Evolutionary conservation across 2,329 filamentous ascomycete species (phyloP).

Genomic region (Geosmithia flava): DNA sequence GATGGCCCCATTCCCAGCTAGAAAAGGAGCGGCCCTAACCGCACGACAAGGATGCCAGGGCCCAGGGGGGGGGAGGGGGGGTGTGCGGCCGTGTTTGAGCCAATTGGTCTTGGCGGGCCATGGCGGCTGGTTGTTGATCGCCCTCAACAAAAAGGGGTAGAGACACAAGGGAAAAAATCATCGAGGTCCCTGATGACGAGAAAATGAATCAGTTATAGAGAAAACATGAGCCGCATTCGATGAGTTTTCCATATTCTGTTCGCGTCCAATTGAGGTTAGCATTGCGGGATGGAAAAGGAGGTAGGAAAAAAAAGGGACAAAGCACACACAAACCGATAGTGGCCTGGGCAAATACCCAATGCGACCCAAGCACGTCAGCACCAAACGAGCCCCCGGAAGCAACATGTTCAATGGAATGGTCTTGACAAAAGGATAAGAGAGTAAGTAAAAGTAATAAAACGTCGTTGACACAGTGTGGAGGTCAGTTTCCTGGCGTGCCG

Average conservation of each 20-base stretch:
- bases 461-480: no score
- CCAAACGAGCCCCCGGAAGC: background rate
- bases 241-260: background rate
- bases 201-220: no score
- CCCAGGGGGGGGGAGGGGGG: background rate
- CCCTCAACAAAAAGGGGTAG: background rate
- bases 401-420: background rate
- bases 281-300: background rate
- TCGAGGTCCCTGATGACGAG: background rate
- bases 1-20: background rate
- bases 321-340: background rate
- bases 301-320: background rate
- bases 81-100: background rate
- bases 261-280: background rate
- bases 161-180: background rate
- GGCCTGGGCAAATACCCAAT: background rate
- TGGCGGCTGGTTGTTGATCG: background rate
- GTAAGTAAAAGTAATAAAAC: background rate
- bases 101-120: background rate
- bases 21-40: background rate
- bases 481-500: no score
- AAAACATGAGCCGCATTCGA: no score
- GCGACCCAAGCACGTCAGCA: conserved; percentile 2
- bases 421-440: background rate
- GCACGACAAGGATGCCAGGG: background rate